Evolutionary conservation across 208 protist genomes (phyloP).

Genomic region (Zelonia costaricensis): DNA sequence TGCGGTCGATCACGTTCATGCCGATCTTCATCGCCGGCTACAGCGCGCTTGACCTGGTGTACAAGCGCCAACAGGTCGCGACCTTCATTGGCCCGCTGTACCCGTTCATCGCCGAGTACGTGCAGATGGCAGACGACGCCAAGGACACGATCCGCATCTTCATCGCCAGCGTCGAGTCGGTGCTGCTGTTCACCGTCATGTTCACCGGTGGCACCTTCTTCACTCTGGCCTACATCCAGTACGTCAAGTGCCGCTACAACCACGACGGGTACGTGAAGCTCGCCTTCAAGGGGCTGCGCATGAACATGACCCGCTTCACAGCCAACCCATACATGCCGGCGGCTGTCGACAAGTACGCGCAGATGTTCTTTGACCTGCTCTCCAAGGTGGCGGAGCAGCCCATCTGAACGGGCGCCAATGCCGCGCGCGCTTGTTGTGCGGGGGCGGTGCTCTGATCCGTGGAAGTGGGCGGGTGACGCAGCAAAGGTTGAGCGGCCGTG

Average conservation of each 20-base stretch:
- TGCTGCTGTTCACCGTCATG: constrained; percentile 70
- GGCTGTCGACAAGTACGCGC: constrained; percentile 47
- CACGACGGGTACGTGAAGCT: constrained; percentile 65
- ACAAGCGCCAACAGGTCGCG: constrained; percentile 31
- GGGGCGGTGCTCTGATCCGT: no score
- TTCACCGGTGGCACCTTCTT: constrained; percentile 69
- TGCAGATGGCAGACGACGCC: constrained; percentile 35
- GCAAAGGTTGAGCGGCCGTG: no score
- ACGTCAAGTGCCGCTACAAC: constrained; percentile 71
- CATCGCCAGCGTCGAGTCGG: constrained; percentile 61
- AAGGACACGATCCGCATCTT: constrained; percentile 39
- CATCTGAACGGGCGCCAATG: neutral
- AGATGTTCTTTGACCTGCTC: constrained; percentile 73
- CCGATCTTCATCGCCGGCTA: constrained; percentile 44
- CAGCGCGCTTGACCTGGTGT: constrained; percentile 42
- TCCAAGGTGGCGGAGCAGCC: constrained; percentile 35
- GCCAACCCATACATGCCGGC: constrained; percentile 43
- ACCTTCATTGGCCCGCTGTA: constrained; percentile 36
- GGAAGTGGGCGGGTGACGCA: no score
- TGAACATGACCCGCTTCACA: constrained; percentile 54
- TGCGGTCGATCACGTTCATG: constrained; percentile 48
- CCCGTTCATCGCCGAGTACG: constrained; percentile 30
- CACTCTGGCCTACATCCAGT: constrained; percentile 80
- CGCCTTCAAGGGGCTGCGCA: constrained; percentile 63
- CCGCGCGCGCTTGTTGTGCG: no score